phyloP scores from a whole-genome alignment of 176 grass and related monocot genomes.

The Lolium multiflorum region DNA sequence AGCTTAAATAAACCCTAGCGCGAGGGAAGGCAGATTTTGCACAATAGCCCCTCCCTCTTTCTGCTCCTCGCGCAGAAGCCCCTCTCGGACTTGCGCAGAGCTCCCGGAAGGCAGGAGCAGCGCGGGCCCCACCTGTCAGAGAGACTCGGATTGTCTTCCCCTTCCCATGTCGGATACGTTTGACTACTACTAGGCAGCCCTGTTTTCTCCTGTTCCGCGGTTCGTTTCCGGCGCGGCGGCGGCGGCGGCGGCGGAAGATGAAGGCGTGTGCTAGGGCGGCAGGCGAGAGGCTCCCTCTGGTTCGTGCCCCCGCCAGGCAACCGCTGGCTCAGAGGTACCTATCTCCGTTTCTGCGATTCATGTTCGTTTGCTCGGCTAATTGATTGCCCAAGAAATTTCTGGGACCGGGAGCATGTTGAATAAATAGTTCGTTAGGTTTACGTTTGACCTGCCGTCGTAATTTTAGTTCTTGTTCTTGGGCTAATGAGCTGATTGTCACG shows the following conservation, averaged over 20 bases:
- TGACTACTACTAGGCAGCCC: neutral
- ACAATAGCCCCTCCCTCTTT: neutral
- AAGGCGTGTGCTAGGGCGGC: slow-evolving; percentile 55
- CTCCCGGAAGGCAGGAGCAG: slow-evolving; percentile 21
- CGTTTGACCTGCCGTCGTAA: neutral
- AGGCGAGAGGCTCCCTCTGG: slow-evolving; percentile 45
- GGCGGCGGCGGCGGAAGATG: slow-evolving; percentile 29
- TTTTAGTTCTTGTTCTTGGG: slow-evolving; percentile 3
- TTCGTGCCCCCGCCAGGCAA: neutral
- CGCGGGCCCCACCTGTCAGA: slow-evolving; percentile 19
- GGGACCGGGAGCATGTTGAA: neutral
- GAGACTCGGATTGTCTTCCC: neutral
- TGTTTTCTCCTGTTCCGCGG: neutral
- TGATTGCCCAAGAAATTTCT: neutral
- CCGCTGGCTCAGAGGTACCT: slow-evolving; percentile 47
- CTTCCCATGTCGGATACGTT: slow-evolving; percentile 19
- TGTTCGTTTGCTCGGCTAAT: slow-evolving; percentile 10
- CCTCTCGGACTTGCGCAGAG: slow-evolving; percentile 7
- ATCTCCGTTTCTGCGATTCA: neutral
- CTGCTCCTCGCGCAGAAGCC: neutral
- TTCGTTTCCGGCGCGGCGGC: slow-evolving; percentile 15
- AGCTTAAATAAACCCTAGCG: slow-evolving; percentile 58
- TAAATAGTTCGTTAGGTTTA: neutral
- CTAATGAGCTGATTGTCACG: neutral
- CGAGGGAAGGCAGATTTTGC: neutral